Conservation (phyloP, 2,329 filamentous ascomycete species). For the Leptosphaerulina australis region DNA sequence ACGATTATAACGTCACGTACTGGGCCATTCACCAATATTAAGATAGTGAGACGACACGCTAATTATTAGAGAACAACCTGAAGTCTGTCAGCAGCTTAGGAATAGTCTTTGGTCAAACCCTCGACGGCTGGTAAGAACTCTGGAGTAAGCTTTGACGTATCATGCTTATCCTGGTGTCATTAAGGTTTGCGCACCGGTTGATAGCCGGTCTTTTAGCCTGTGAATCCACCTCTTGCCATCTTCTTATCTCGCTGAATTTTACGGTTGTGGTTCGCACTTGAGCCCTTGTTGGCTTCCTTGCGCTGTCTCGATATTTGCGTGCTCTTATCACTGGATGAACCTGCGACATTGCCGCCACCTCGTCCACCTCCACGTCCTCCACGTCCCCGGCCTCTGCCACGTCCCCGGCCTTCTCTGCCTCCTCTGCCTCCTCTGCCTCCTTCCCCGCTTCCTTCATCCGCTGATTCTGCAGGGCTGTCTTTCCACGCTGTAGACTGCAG, state of each 20-base stretch:
- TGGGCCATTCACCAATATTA: no score
- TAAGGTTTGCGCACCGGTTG: background rate
- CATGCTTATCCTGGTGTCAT: background rate
- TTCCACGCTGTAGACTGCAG: slow-evolving; percentile 69
- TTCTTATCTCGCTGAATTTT: slow-evolving; percentile 70
- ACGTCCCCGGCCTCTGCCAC: slow-evolving; percentile 46
- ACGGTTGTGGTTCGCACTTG: slow-evolving; percentile 84
- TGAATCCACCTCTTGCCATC: slow-evolving; percentile 63
- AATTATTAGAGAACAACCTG: no score
- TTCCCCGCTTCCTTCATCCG: slow-evolving; percentile 56
- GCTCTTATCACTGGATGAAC: slow-evolving; percentile 70
- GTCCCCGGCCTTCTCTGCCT: slow-evolving; percentile 44
- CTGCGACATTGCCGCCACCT: slow-evolving; percentile 63
- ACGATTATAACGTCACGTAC: no score
- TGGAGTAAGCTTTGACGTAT: background rate
- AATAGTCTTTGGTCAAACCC: no score
- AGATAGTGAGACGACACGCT: no score
- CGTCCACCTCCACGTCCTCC: slow-evolving; percentile 44
- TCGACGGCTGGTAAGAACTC: no score
- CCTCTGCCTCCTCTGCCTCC: slow-evolving; percentile 53
- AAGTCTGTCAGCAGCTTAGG: no score
- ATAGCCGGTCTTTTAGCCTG: slow-evolving; percentile 46
- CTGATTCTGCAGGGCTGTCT: slow-evolving; percentile 59
- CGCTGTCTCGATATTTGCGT: slow-evolving; percentile 72
- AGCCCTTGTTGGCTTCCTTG: slow-evolving; percentile 84